Evolutionary conservation across 192 early-diverging fungal genomes (phyloP).

Genomic region (Entomortierella chlamydospora): DNA sequence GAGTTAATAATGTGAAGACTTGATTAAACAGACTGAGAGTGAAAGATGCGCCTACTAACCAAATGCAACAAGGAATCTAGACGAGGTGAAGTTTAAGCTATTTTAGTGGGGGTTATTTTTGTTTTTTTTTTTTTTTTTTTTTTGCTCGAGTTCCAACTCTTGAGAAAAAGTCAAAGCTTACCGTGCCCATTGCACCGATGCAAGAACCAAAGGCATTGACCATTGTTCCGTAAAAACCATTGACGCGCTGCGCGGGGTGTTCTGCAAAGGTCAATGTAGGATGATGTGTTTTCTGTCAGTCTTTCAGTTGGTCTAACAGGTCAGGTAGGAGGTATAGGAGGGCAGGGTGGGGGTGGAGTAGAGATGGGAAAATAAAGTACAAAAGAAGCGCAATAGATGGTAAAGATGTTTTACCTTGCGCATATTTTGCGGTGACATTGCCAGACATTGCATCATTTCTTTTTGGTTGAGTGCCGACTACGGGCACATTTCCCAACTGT

Average conservation of each 20-base stretch:
- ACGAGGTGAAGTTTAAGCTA: neutral
- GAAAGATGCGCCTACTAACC: constrained; percentile 4
- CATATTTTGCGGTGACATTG: constrained; percentile 26
- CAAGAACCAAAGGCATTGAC: constrained; percentile 33
- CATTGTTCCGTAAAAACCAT: constrained; percentile 45
- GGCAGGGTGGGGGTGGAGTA: neutral
- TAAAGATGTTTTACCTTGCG: constrained; percentile 18
- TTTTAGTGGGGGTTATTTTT: neutral
- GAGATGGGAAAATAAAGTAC: neutral
- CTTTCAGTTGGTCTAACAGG: neutral
- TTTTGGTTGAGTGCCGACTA: constrained; percentile 32
- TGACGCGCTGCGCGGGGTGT: constrained; percentile 35
- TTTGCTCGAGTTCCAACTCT: no score
- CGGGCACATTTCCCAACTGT: neutral
- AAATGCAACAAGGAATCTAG: constrained; percentile 51
- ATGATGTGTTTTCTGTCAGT: neutral
- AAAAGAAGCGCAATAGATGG: neutral
- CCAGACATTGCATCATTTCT: constrained; percentile 23
- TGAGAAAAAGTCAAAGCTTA: neutral
- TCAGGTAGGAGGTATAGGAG: no score
- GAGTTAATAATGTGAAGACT: no score
- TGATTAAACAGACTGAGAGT: no score
- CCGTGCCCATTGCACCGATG: constrained; percentile 39
- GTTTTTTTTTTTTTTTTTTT: no score
- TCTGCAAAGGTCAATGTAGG: constrained; percentile 1